A percentile compares a stretch with the other conserved stretches of the same genome.
These are phyloP conservation scores for Sequoiadendron giganteum DNA, from an alignment of 75 land plant species.

Conservation along the genomic window DNA sequence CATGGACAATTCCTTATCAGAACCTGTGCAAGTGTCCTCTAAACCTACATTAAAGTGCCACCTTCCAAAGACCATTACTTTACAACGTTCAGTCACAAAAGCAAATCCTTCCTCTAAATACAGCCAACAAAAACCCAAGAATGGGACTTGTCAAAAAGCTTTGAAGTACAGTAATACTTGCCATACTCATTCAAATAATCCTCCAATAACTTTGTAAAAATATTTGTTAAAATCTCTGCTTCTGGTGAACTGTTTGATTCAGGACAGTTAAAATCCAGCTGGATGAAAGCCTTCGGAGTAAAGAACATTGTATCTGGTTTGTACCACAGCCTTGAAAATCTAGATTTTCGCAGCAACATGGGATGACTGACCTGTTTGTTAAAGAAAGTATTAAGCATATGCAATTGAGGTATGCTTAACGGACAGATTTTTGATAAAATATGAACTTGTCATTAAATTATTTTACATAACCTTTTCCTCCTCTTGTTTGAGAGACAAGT, in stretches of 20 bases:
- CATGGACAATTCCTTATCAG: not conserved
- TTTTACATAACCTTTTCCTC: slow-evolving; percentile 40
- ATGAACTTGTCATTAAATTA: not conserved
- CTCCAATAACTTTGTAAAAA: slow-evolving; percentile 69
- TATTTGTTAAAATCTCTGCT: slow-evolving; percentile 68
- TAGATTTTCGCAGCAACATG: slow-evolving; percentile 52
- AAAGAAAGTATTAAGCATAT: not conserved
- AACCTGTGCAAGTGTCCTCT: not conserved
- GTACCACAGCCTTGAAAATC: slow-evolving; percentile 82
- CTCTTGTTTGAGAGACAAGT: slow-evolving; percentile 54
- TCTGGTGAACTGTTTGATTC: slow-evolving; percentile 75
- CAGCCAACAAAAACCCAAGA: not conserved
- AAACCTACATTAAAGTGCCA: not conserved
- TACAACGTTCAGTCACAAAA: not conserved
- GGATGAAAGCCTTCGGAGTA: slow-evolving; percentile 82
- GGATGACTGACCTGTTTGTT: slow-evolving; percentile 56
- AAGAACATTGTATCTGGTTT: slow-evolving; percentile 77
- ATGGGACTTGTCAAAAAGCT: not conserved
- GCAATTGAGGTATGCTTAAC: not conserved
- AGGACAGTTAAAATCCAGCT: slow-evolving; percentile 83
- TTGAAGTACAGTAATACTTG: slow-evolving; percentile 20
- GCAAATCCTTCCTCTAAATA: not conserved
- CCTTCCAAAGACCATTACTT: not conserved
- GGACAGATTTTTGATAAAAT: not conserved
- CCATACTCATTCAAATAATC: slow-evolving; percentile 98